Evolutionary conservation across 2,329 filamentous ascomycete species (phyloP), one percentile per base, ranked within the genome.

Genomic region (Neonectria hederae): DNA sequence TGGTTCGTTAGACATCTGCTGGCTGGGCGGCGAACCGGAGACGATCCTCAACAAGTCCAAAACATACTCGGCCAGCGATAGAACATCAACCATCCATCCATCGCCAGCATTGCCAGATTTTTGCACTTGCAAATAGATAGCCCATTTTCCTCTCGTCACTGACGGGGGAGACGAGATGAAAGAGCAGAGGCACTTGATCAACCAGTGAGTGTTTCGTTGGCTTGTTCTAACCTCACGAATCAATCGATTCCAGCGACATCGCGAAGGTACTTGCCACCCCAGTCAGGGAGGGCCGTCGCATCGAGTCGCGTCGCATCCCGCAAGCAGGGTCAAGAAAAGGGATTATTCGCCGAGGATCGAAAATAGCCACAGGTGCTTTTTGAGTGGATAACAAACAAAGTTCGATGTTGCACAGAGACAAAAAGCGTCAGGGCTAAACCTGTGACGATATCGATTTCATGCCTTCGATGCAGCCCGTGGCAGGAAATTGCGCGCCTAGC

Each of bases 381-480:
- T 38, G 14, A 38, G 35, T 38, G 35, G 35, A 13, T 38, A 51
- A 61, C 4, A 45, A 40, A 46, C 38, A 56, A 45, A 8, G 13
- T 35, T 35, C 28, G 24, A 45, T 62, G 59, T 62, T 52, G 53
- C 53, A 62, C 57, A n/a, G 30, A 48, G 52, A 48, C 22, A 45
- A 52, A 45, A 52, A 54, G 40, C 32, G 48, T 24, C 21, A 19
- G 13, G 19, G 42, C 32, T 52, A 45, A 43, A 45, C 30, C 35
- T 54, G 57, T 28, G 57, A 60, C 57, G n/a, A 21, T 24, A n/a
- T 40, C 54, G 57, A 60, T 30, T 40, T 45, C 49, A 42, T 59
- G 48, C 49, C n/a, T 54, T 26, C 38, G 13, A 26, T 43, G 48
- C 28, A 59, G 14, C 51, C n/a, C 42, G 13, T 19, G 22, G 9